Conservation (phyloP, 225 moss, liverwort and hornwort genomes). For the Marchantia polymorpha region DNA sequence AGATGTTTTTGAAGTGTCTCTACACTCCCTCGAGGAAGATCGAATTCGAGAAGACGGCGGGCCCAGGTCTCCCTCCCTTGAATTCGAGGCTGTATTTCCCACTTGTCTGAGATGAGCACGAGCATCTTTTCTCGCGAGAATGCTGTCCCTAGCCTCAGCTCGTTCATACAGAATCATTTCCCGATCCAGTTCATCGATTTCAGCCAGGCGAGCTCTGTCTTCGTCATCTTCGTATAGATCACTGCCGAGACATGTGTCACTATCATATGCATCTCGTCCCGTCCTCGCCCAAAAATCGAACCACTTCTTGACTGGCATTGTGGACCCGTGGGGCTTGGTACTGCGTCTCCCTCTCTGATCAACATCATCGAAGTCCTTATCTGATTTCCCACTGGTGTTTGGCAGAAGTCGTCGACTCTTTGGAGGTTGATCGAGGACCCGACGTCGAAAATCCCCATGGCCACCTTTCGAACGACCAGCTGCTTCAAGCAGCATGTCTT, state of each 20-base stretch:
- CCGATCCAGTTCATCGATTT: conserved; percentile 85
- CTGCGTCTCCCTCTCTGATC: conserved; percentile 66
- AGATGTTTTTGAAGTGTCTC: conserved; percentile 68
- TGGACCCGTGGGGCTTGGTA: conserved; percentile 64
- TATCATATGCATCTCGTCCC: conserved; percentile 80
- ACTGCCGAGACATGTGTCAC: conserved; percentile 86
- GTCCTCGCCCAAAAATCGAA: conserved; percentile 84
- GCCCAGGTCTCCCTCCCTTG: conserved; percentile 67
- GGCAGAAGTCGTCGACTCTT: conserved; percentile 62
- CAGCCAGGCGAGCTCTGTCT: conserved; percentile 62
- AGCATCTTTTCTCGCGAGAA: conserved; percentile 71
- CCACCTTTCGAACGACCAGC: conserved; percentile 77
- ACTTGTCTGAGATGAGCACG: conserved; percentile 50
- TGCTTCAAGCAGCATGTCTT: conserved; percentile 92
- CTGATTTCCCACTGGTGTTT: conserved; percentile 82
- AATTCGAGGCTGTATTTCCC: conserved; percentile 54
- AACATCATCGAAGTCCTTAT: conserved; percentile 74
- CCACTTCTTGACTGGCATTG: conserved; percentile 94
- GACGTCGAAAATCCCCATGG: conserved; percentile 37
- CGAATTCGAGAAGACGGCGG: conserved; percentile 96
- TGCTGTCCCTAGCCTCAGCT: conserved; percentile 83
- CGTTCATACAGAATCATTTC: conserved; percentile 91
- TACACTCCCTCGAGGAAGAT: conserved; percentile 78
- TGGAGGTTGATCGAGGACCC: conserved; percentile 52
- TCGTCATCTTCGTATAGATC: conserved; percentile 95